Percentiles rank a stretch among this genome's conserved stretches.
Evolutionary conservation across 345 rosid species (phyloP).

Genomic region (Laguncularia racemosa): DNA sequence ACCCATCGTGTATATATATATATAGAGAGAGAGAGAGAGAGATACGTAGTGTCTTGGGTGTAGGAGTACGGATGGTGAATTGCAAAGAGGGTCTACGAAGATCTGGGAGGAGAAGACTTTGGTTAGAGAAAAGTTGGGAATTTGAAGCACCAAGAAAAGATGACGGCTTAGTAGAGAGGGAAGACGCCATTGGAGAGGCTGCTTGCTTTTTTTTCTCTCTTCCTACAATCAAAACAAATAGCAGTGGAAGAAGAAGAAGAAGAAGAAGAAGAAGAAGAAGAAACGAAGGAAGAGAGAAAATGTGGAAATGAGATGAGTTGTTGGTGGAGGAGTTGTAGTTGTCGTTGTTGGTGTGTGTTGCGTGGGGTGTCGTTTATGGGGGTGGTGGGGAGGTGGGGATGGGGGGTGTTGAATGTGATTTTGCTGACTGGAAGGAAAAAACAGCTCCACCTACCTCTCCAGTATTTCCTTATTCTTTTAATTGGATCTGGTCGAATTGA

Average conservation of each 20-base stretch:
- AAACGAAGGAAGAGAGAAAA: too few relatives aligned
- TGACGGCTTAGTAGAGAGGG: slow-evolving; percentile 31
- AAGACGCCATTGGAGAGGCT: slow-evolving; percentile 43
- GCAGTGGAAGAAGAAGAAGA: slow-evolving; percentile 11
- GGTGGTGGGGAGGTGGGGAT: too few relatives aligned
- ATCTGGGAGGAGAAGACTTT: slow-evolving; percentile 29
- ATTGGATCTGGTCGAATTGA: too few relatives aligned
- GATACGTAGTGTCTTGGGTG: slow-evolving; percentile 49
- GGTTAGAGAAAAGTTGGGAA: slow-evolving; percentile 15
- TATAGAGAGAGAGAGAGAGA: slow-evolving; percentile 8
- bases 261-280: background rate
- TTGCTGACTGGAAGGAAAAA: too few relatives aligned
- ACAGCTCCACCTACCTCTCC: too few relatives aligned
- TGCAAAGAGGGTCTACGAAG: slow-evolving; percentile 34
- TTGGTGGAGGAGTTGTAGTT: too few relatives aligned
- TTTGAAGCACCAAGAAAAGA: slow-evolving; percentile 35
- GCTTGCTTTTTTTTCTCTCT: background rate
- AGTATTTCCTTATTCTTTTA: too few relatives aligned
- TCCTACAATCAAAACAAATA: background rate
- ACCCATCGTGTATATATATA: background rate
- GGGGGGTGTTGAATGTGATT: too few relatives aligned
- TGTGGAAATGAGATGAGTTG: too few relatives aligned
- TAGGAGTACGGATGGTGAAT: slow-evolving; percentile 33
- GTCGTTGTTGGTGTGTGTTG: too few relatives aligned
- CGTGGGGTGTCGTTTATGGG: too few relatives aligned